Evolutionary conservation across 768 basidiomycete species (phyloP), one percentile per base, ranked within the genome.

Genomic region (Saitozyma podzolica): DNA sequence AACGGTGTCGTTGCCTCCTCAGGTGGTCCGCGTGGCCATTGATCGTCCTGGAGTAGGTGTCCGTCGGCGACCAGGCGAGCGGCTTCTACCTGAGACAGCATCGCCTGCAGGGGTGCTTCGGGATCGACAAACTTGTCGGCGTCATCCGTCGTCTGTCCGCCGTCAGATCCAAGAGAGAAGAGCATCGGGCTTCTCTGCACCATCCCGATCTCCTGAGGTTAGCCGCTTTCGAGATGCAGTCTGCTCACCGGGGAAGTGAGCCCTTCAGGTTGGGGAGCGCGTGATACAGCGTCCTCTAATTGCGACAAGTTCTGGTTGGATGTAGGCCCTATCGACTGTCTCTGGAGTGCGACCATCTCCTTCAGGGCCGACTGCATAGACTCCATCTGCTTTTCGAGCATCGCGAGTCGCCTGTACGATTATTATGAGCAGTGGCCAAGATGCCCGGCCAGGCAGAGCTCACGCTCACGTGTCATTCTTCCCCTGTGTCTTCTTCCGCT

Each of bases 361-460:
- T 67, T 39, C 14, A 75, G 37, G 52, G 62, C 67, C 0, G 58
- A 39, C 50, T 68, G 67, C 56, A 72, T 62, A 13, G 57, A 45
- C 11, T 62, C 67, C 56, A 75, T 75, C 61, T 75, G 73, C 3
- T 50, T 62, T 51, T 75, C 73, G 8, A 75, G 67, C 2, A 63
- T 10, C 17, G 62, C 58, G 14, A 75, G 50, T 29, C 29, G 29
- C 29, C 29, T 29, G 29, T 29, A 29, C 29, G 29, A 29, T 2
- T 29, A 29, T 5, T 2, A 29, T 29, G 29, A 29, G 29, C 29
- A 29, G 19, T 70, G 73, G 49, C 73, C 70, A 56, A n/a, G 10
- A 2, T 57, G 16, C 42, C 37, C 39, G 41, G 37, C 11, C 19
- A 17, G 40, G 29, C 14, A n/a, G 6, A 20, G 39, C 59, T 39